Percentiles rank a stretch among this genome's conserved stretches.
Evolutionary conservation across 768 basidiomycete genomes (phyloP).

Genomic region (Mycena epipterygia): DNA sequence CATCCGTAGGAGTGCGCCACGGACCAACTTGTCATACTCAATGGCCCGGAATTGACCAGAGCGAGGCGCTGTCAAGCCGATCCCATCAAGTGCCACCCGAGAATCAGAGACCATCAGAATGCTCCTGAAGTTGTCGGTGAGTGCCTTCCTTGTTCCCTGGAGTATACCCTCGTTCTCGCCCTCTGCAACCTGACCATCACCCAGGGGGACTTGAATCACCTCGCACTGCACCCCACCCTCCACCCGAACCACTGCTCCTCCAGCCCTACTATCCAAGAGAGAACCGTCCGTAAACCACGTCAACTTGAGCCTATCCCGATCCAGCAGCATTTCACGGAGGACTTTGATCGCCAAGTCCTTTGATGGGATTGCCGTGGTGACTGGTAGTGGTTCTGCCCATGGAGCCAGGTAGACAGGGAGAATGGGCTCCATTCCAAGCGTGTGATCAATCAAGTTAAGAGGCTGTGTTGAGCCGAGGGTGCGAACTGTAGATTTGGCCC

Average conservation of each 20-base stretch:
- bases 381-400: not conserved
- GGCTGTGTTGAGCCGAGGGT: not conserved
- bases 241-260: conserved; percentile 2
- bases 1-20: not conserved
- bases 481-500: not conserved
- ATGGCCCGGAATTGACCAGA: conserved; percentile 8
- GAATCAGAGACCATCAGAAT: conserved; percentile 7
- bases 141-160: not conserved
- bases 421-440: not conserved
- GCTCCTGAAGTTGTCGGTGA: not conserved
- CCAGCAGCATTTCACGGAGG: not conserved
- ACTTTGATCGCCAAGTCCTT: not conserved
- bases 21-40: not conserved
- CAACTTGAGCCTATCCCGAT: not conserved
- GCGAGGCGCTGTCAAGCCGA: not conserved
- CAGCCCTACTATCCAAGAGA: not conserved
- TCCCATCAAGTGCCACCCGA: not conserved
- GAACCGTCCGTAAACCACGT: conserved; percentile 19
- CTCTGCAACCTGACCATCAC: conserved; percentile 2
- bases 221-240: not conserved
- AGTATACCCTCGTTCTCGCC: conserved; percentile 1
- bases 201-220: not conserved
- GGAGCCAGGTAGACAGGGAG: not conserved
- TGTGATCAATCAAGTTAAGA: not conserved
- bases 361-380: not conserved